phyloP scores from a whole-genome alignment of 352 stramenopile genomes.

The Phytophthora agathidicida region DNA sequence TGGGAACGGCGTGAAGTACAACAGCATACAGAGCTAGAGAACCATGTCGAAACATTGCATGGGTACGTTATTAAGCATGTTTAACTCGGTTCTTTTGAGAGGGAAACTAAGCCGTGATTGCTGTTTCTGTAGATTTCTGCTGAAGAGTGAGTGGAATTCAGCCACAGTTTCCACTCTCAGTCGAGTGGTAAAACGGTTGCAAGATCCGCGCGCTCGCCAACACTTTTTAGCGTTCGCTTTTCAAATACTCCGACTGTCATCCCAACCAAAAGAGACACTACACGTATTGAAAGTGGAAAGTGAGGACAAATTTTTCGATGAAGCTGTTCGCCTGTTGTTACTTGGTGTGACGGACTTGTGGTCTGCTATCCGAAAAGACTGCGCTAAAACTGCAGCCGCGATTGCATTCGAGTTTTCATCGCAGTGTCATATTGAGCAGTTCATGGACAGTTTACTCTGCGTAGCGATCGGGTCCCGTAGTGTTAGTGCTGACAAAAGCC shows the following conservation, averaged over 20 bases:
- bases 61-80: slow-evolving; percentile 11
- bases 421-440: slow-evolving; percentile 38
- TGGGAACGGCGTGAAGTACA: slow-evolving; percentile 12
- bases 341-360: slow-evolving; percentile 69
- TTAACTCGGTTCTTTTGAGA: too few relatives aligned
- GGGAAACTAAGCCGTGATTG: not conserved
- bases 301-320: slow-evolving; percentile 30
- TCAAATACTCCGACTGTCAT: slow-evolving; percentile 19
- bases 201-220: slow-evolving; percentile 51
- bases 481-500: slow-evolving; percentile 30
- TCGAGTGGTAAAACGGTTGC: slow-evolving; percentile 30
- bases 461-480: slow-evolving; percentile 32
- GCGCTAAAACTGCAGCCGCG: slow-evolving; percentile 15
- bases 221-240: slow-evolving; percentile 41
- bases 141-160: slow-evolving; percentile 27
- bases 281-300: not conserved
- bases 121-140: slow-evolving; percentile 21
- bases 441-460: slow-evolving; percentile 51
- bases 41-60: slow-evolving; percentile 9
- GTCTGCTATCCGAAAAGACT: slow-evolving; percentile 72
- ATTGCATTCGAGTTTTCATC: slow-evolving; percentile 42
- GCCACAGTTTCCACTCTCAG: slow-evolving; percentile 12
- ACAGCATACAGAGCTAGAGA: slow-evolving; percentile 3
- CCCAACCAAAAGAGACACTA: not conserved
- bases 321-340: slow-evolving; percentile 39